Conservation (phyloP, 2,329 filamentous ascomycete species). For the Capronia epimyces region DNA sequence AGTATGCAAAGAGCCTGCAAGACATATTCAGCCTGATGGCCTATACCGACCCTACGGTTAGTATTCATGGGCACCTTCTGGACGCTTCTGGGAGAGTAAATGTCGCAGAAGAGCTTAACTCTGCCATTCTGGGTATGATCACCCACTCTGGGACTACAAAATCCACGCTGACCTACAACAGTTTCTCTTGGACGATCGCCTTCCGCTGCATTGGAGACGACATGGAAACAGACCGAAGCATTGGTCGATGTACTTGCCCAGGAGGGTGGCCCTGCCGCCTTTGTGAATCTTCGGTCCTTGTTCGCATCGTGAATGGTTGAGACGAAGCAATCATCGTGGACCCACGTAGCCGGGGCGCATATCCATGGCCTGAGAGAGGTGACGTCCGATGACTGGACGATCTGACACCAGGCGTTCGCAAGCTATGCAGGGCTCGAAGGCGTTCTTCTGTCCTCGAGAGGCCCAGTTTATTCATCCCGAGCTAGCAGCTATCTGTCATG, state of each 20-base stretch:
- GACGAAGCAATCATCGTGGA: neutral
- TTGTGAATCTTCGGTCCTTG: constrained; percentile 59
- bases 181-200: constrained; percentile 88
- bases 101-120: constrained; percentile 90
- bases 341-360: neutral
- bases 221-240: constrained; percentile 81
- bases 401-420: too few relatives aligned
- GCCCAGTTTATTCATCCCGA: too few relatives aligned
- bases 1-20: constrained; percentile 66
- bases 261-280: constrained; percentile 73
- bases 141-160: neutral
- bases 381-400: too few relatives aligned
- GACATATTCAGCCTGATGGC: constrained; percentile 87
- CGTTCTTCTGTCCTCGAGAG: too few relatives aligned
- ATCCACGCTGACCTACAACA: constrained; percentile 37
- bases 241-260: constrained; percentile 76
- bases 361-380: neutral
- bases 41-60: constrained; percentile 73
- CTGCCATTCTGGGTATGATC: constrained; percentile 72
- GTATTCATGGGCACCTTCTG: constrained; percentile 70
- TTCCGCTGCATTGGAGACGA: constrained; percentile 72
- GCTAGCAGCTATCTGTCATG: too few relatives aligned
- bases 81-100: constrained; percentile 67
- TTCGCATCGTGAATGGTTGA: constrained; percentile 10
- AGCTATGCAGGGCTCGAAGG: too few relatives aligned